Evolutionary conservation across 345 rosid genomes (phyloP).

Genomic region (Ricinus communis): DNA sequence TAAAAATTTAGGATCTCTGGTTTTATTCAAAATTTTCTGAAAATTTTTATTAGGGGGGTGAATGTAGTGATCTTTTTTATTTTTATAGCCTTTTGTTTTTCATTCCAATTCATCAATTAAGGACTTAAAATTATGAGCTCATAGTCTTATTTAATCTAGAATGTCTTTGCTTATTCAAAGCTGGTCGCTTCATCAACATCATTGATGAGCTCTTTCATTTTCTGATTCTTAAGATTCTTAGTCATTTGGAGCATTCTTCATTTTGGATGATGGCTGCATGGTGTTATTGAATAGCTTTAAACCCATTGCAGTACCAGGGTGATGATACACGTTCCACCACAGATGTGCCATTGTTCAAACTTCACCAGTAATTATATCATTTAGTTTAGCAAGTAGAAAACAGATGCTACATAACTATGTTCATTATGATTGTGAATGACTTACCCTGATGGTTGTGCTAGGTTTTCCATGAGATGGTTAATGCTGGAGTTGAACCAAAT

Average conservation of each 20-base stretch:
- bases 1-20: background rate
- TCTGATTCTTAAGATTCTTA: background rate
- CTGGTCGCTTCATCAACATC: background rate
- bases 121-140: background rate
- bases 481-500: conserved; percentile 89
- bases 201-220: background rate
- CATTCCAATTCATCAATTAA: background rate
- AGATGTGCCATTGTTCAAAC: background rate
- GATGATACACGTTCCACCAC: background rate
- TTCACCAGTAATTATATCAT: background rate
- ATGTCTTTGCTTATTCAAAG: background rate
- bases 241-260: background rate
- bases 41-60: background rate
- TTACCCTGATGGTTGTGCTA: conserved; percentile 22
- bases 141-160: background rate
- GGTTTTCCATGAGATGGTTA: conserved; percentile 95
- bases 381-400: background rate
- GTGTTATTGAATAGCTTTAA: background rate
- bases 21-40: background rate
- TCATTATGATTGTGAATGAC: background rate
- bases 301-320: background rate
- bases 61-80: background rate
- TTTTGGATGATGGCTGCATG: background rate
- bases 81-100: background rate
- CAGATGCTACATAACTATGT: background rate